A percentile compares a stretch with the other conserved stretches of the same genome.
Conservation (phyloP, 805 yeast genomes). For the Starmerella ratchasimensis region DNA sequence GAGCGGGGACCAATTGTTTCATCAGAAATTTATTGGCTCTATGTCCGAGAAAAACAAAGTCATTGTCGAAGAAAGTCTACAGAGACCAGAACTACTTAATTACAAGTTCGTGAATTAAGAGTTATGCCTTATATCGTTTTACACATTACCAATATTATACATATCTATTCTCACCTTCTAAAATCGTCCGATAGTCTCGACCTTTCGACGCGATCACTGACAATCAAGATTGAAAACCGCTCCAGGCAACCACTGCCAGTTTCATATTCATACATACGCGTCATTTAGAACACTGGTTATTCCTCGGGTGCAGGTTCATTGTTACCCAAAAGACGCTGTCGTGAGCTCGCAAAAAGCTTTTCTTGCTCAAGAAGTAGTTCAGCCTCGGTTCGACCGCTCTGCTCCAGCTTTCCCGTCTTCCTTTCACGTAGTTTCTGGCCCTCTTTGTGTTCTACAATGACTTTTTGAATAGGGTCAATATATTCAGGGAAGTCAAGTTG, state of each 20-base stretch:
- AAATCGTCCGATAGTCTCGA: no score
- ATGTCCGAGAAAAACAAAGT: conserved; percentile 29
- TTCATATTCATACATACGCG: background rate
- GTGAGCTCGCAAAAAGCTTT: conserved; percentile 49
- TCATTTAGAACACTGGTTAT: no score
- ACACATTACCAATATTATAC: no score
- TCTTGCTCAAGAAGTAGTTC: conserved; percentile 87
- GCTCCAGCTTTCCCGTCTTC: conserved; percentile 83
- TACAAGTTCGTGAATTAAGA: no score
- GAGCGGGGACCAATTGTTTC: conserved; percentile 34
- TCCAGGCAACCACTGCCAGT: background rate
- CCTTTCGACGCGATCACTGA: no score
- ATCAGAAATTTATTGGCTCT: conserved; percentile 35
- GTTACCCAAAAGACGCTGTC: conserved; percentile 20
- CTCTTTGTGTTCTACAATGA: conserved; percentile 76
- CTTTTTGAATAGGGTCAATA: conserved; percentile 65
- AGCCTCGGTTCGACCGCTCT: conserved; percentile 83
- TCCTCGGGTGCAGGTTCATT: conserved; percentile 6
- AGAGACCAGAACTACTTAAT: conserved; percentile 16
- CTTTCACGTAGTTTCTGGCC: conserved; percentile 72
- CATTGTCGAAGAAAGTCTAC: conserved; percentile 25
- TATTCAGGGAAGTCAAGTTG: conserved; percentile 81
- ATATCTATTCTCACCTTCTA: no score
- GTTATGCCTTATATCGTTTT: no score
- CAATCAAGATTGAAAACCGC: no score